A percentile compares a stretch with the other conserved stretches of the same genome.
These are phyloP conservation scores for Fusarium sambucinum DNA, from an alignment of 2,329 filamentous ascomycete genomes.

Conservation along the genomic window DNA sequence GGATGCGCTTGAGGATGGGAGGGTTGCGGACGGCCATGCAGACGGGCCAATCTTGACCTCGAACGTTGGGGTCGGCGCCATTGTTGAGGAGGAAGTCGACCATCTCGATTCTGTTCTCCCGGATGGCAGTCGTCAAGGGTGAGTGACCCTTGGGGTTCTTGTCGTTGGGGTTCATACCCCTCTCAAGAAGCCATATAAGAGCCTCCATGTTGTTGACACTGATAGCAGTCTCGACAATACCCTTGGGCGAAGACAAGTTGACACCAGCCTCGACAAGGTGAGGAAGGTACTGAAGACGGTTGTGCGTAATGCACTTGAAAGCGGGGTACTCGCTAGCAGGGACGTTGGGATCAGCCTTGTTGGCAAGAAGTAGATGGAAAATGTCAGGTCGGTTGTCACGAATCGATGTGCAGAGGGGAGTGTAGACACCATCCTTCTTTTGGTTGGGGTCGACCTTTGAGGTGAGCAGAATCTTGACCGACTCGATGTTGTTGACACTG, in stretches of 20 bases:
- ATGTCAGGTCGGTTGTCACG: constrained; percentile 74
- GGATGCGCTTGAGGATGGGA: constrained; percentile 68
- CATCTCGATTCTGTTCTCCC: constrained; percentile 68
- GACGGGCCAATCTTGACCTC: constrained; percentile 77
- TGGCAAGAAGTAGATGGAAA: constrained; percentile 67
- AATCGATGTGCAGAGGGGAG: constrained; percentile 75
- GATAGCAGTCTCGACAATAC: constrained; percentile 75
- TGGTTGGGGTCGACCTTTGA: constrained; percentile 71
- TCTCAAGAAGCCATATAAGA: constrained; percentile 69
- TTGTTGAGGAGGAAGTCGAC: constrained; percentile 69
- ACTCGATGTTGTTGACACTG: constrained; percentile 73
- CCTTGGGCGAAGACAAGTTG: constrained; percentile 69
- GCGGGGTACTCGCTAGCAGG: constrained; percentile 73
- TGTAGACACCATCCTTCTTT: constrained; percentile 75
- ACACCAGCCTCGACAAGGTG: constrained; percentile 70
- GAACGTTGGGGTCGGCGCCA: constrained; percentile 71
- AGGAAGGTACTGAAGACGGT: constrained; percentile 70
- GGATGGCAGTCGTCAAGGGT: constrained; percentile 74
- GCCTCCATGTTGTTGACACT: constrained; percentile 71
- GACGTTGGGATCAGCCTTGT: constrained; percentile 72
- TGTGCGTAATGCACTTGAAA: constrained; percentile 77
- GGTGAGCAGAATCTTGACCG: constrained; percentile 67
- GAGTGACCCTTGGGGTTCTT: constrained; percentile 69
- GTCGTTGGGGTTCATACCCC: constrained; percentile 71
- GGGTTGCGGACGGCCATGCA: constrained; percentile 76